Conservation (phyloP, 768 basidiomycete genomes). For the Kwoniella mangroviensis region DNA sequence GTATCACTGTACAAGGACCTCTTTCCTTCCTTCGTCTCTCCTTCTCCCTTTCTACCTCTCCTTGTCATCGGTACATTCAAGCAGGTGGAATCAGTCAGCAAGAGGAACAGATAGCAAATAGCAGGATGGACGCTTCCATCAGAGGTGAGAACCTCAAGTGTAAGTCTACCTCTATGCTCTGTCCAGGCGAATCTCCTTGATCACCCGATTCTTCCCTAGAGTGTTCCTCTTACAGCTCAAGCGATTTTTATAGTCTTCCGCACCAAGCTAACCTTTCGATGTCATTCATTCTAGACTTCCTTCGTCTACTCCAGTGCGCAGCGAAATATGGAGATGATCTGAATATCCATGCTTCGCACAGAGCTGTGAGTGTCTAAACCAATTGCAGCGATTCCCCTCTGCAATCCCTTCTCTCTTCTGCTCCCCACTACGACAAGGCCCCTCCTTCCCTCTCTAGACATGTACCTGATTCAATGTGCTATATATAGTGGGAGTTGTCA, state of each 20-base stretch:
- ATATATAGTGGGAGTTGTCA: conserved; percentile 50
- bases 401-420: neutral
- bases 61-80: neutral
- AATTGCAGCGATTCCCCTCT: too few species aligned
- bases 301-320: conserved; percentile 52
- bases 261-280: too few species aligned
- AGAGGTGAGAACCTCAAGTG: conserved; percentile 23
- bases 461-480: too few species aligned
- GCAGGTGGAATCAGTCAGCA: neutral
- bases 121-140: conserved; percentile 24
- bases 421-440: neutral
- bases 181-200: neutral
- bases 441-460: neutral
- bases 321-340: conserved; percentile 56
- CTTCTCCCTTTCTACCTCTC: neutral
- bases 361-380: conserved; percentile 36
- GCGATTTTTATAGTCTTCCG: neutral
- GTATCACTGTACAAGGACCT: neutral
- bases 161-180: conserved; percentile 4
- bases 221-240: neutral
- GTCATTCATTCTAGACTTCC: conserved; percentile 34
- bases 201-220: neutral
- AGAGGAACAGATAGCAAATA: neutral
- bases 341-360: conserved; percentile 47
- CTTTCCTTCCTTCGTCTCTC: neutral